Evolutionary conservation across 2,329 filamentous ascomycete species (phyloP), one percentile per base, ranked within the genome.

Genomic region (Aspergillus sp.): DNA sequence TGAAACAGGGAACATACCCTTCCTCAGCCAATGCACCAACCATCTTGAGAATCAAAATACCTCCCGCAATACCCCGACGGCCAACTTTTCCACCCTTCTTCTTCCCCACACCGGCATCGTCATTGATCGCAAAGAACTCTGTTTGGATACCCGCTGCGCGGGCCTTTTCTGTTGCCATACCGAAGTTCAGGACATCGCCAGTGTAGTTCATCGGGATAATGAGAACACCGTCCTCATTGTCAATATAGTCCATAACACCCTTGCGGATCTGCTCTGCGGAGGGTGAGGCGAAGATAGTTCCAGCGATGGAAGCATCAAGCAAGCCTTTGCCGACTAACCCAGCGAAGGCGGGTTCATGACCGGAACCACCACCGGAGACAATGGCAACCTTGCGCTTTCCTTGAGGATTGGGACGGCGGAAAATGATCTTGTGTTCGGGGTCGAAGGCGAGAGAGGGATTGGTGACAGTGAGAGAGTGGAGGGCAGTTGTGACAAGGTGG

Each of bases 151-250:
- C 90, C 0, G 82, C 81, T 1, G 89, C 89, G 49, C 86, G 84
- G 13, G 90, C 90, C 73, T 95, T 95, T 69, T 96, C 91, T 7
- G 93, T 88, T 0, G 85, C 90, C 79, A 96, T 85, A 47, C 90
- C 90, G 64, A 96, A 96, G 71, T 95, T 94, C 57, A 96, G 78
- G 46, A 95, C 81, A 65, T 90, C 87, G 33, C 87, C 87, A 1
- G 89, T 95, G 69, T 95, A 95, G 68, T 96, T 96, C 88, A 95
- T 95, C 25, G 95, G 87, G 5, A 90, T 84, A n/a, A 95, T 86
- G 37, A 96, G 68, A 1, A 95, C 86, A 20, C 90, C 91, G 52
- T 81, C 79, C 41, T 79, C 76, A 3, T 79, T 78, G 51, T 87
- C 82, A 3, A 95, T 86, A 17, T 87, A 78, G 38, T 82, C 79